Evolutionary conservation across 2,329 filamentous ascomycete genomes (phyloP), one percentile per base, ranked within the genome.

Genomic region (Elsinoe necatrix): DNA sequence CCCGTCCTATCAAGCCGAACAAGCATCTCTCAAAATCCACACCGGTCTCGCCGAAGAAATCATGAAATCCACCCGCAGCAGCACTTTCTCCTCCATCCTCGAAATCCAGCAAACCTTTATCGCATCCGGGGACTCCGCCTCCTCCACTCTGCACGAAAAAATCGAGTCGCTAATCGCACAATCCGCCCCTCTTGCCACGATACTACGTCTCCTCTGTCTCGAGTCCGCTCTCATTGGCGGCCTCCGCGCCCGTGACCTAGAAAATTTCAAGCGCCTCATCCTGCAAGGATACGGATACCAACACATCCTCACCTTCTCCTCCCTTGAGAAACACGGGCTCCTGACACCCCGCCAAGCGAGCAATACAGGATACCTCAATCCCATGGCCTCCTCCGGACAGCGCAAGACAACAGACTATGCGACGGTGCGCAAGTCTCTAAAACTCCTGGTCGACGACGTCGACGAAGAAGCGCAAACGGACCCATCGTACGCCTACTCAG

Each of bases 31-130:
- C n/a, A 90, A 93, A 61, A 82, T 92, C 27, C 93, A 98, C 67
- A 95, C 91, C 1, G 87, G 87, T 6, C 79, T 98, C 43, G 90
- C 91, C 0, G 93, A 97, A 72, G 92, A 96, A 63, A 93, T 98
- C 55, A 91, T 95, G 77, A 93, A 95, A 67, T 83, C 90, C 65
- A 98, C 93, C 0, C 82, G 88, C 52, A 87, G 89, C 16, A 92
- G 97, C 65, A 81, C 87, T 57, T 98, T 98, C 75, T 88, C 86
- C 62, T 86, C 88, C 59, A 77, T 90, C 37, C 77, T 98, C 1
- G 93, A 97, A 73, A 87, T 97, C 3, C 93, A 98, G 68, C 93
- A 98, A 68, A 96, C 95, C 67, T 80, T 97, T 43, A 91, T 90
- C 21, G 91, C 91, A 0, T 92, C 92, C 29, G 84, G 88, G 8